phyloP scores from a whole-genome alignment of 345 rosid genomes.

The Acer negundo region DNA sequence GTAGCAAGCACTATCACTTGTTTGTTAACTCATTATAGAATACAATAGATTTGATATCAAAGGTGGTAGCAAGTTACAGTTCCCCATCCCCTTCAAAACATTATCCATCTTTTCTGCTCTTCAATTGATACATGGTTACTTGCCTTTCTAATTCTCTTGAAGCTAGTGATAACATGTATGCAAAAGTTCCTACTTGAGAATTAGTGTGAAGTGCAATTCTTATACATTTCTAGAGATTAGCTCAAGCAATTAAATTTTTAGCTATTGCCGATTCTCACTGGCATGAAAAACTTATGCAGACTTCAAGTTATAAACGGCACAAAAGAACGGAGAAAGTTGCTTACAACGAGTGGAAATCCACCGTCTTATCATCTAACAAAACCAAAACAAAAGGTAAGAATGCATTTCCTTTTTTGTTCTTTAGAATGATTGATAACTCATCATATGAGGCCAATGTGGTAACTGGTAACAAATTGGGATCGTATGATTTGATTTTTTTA shows the following conservation, averaged over 20 bases:
- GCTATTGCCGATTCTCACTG: background rate
- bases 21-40: background rate
- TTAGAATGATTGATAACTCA: background rate
- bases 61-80: background rate
- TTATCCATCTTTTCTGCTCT: background rate
- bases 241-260: background rate
- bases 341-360: conserved; percentile 82
- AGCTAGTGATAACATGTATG: background rate
- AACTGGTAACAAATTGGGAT: background rate
- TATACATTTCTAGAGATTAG: background rate
- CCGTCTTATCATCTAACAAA: conserved; percentile 57
- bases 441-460: background rate
- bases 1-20: background rate
- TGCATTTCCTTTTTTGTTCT: background rate
- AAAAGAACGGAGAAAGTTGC: conserved; percentile 58
- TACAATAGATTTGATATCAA: background rate
- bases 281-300: conserved; percentile 37
- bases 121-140: background rate
- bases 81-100: background rate
- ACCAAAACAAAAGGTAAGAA: conserved; percentile 46
- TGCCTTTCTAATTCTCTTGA: background rate
- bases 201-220: background rate
- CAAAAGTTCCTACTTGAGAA: background rate
- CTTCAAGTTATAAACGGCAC: conserved; percentile 64
- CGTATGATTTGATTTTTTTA: conserved; percentile 20